Conservation (phyloP, 352 stramenopile genomes). For the Pythium vanterpoolii region DNA sequence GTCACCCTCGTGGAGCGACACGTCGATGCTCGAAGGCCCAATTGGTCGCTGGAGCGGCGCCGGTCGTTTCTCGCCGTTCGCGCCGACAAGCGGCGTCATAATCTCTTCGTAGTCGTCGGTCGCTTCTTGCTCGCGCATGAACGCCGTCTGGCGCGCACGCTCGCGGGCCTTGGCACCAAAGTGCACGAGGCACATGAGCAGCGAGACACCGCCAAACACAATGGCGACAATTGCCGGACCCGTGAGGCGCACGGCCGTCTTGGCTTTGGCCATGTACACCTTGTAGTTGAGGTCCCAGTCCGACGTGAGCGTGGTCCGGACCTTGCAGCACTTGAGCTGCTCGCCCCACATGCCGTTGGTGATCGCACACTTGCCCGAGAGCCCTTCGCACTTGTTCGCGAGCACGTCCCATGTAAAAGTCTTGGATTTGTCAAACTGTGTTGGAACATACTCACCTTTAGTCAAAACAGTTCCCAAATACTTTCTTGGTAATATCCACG, state of each 20-base stretch:
- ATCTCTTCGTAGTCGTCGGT: slow-evolving; percentile 90
- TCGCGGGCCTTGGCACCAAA: slow-evolving; percentile 81
- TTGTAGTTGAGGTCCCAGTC: slow-evolving; percentile 76
- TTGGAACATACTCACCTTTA: background rate
- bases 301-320: slow-evolving; percentile 39
- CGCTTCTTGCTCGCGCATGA: slow-evolving; percentile 86
- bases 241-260: slow-evolving; percentile 52
- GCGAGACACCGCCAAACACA: slow-evolving; percentile 76
- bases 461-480: background rate
- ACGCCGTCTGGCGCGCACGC: slow-evolving; percentile 71
- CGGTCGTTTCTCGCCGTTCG: slow-evolving; percentile 56
- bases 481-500: background rate
- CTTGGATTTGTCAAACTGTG: slow-evolving; percentile 76
- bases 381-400: slow-evolving; percentile 71
- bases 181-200: slow-evolving; percentile 81
- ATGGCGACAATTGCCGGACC: slow-evolving; percentile 73
- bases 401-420: slow-evolving; percentile 82
- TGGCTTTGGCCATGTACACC: slow-evolving; percentile 53
- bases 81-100: slow-evolving; percentile 83
- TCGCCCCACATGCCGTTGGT: slow-evolving; percentile 85
- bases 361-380: slow-evolving; percentile 75
- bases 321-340: slow-evolving; percentile 81
- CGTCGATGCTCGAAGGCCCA: slow-evolving; percentile 60
- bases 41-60: slow-evolving; percentile 62
- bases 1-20: slow-evolving; percentile 85